Percentiles rank a stretch among this genome's conserved stretches.
Evolutionary conservation across 768 basidiomycete species (phyloP).

Genomic region (Tricholoma hemisulphureum): DNA sequence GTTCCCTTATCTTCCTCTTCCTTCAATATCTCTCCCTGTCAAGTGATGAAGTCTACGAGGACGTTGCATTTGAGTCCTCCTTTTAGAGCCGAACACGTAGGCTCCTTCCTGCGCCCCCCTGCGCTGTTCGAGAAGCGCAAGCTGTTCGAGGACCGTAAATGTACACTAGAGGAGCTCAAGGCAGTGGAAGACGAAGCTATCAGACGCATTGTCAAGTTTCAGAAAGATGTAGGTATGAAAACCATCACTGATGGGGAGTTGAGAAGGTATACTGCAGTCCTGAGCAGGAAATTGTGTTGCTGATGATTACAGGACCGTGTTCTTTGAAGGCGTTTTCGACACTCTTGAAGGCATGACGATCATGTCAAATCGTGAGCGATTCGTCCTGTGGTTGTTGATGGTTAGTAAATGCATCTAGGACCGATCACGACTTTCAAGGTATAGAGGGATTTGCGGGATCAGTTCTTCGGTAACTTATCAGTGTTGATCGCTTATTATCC

Average conservation of each 20-base stretch:
- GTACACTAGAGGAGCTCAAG: conserved; percentile 43
- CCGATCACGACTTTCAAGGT: conserved; percentile 54
- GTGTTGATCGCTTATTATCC: conserved; percentile 3
- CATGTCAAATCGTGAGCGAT: conserved; percentile 44
- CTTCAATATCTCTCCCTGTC: conserved; percentile 5
- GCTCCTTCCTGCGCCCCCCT: conserved; percentile 56
- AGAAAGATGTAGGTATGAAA: conserved; percentile 53
- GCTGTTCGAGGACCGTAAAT: conserved; percentile 41
- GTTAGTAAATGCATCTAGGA: conserved; percentile 28
- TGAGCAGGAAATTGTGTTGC: conserved; percentile 1
- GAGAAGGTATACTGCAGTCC: conserved; percentile 29
- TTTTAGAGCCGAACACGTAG: conserved; percentile 57
- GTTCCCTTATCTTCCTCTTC: conserved; percentile 5
- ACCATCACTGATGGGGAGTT: conserved; percentile 65
- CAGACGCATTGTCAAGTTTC: conserved; percentile 49
- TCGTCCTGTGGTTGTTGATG: not conserved
- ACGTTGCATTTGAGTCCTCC: conserved; percentile 36
- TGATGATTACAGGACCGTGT: conserved; percentile 42
- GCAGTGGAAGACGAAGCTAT: conserved; percentile 54
- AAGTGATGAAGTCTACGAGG: conserved; percentile 17
- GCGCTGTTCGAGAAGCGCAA: conserved; percentile 48
- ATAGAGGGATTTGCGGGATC: not conserved
- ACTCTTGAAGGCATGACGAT: conserved; percentile 61
- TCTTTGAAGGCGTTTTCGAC: conserved; percentile 67
- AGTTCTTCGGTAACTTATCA: not conserved